These are phyloP conservation scores for Clarireedia paspali DNA, from an alignment of 2,329 filamentous ascomycete species.

Conservation along the genomic window DNA sequence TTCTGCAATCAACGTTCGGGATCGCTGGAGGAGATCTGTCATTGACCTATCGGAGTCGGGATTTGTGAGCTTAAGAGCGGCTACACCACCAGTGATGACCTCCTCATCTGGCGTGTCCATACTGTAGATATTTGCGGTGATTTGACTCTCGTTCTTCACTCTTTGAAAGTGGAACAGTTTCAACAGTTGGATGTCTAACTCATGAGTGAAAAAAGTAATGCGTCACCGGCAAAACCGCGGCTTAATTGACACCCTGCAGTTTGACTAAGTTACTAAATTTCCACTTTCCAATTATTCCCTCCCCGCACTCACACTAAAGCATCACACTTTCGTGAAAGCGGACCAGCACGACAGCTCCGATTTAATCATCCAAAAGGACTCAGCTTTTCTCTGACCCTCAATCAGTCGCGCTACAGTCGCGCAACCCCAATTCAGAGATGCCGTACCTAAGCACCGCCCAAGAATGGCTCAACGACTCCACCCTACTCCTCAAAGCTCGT, in stretches of 20 bases:
- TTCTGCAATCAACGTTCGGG: conserved; percentile 34
- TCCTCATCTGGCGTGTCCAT: not conserved
- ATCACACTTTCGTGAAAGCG: too few species aligned
- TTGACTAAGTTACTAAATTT: not conserved
- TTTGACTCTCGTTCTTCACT: not conserved
- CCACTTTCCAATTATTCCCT: too few species aligned
- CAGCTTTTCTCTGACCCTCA: too few species aligned
- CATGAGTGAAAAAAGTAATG: not conserved
- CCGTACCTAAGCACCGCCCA: conserved; percentile 74
- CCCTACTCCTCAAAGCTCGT: conserved; percentile 76
- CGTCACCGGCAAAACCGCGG: not conserved
- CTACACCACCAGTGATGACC: not conserved
- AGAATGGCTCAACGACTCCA: conserved; percentile 86
- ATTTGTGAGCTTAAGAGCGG: not conserved
- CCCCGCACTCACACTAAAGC: too few species aligned
- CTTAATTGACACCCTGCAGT: not conserved
- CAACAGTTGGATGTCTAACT: not conserved
- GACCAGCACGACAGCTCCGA: too few species aligned
- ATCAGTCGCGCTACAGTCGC: not conserved
- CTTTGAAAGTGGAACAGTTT: not conserved
- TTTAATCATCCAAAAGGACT: too few species aligned
- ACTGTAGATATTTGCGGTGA: not conserved
- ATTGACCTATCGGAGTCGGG: conserved; percentile 4
- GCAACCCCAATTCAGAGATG: conserved; percentile 44
- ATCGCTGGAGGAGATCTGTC: conserved; percentile 19